Conservation (phyloP, 257 asterid species). For the Penstemon eatonii region DNA sequence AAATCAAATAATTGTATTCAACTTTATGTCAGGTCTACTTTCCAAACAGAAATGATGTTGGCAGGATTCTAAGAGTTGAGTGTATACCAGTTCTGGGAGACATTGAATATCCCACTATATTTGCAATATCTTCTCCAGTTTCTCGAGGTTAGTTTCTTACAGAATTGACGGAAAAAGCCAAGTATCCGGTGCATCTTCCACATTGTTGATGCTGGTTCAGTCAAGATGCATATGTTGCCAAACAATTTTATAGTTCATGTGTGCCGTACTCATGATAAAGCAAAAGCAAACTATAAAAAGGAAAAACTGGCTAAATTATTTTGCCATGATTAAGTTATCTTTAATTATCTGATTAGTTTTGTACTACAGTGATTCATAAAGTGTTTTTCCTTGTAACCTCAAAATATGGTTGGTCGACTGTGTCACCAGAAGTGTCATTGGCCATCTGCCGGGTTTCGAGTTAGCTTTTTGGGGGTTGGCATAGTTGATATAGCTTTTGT, state of each 20-base stretch:
- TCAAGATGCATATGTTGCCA: not conserved
- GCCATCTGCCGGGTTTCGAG: not conserved
- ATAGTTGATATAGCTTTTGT: not conserved
- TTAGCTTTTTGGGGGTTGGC: not conserved
- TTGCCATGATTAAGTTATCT: too few species aligned
- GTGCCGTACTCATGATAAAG: constrained; percentile 5
- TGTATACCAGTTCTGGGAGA: constrained; percentile 78
- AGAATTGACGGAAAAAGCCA: constrained; percentile 8
- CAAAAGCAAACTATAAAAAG: not conserved
- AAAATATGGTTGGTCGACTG: not conserved
- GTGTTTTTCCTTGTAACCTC: constrained; percentile 8
- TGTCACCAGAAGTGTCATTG: not conserved
- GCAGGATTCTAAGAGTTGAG: constrained; percentile 83
- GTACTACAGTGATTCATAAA: not conserved
- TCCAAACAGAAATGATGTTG: constrained; percentile 74
- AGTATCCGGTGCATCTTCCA: not conserved
- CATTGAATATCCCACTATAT: constrained; percentile 59
- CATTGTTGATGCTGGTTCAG: constrained; percentile 1
- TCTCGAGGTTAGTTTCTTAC: constrained; percentile 59
- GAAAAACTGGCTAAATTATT: not conserved
- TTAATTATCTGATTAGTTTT: not conserved
- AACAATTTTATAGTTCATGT: not conserved
- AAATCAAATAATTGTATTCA: constrained; percentile 12
- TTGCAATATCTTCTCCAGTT: constrained; percentile 85
- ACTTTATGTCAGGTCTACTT: constrained; percentile 60